phyloP scores from a whole-genome alignment of 306 rosid species.

The Fagus crenata region DNA sequence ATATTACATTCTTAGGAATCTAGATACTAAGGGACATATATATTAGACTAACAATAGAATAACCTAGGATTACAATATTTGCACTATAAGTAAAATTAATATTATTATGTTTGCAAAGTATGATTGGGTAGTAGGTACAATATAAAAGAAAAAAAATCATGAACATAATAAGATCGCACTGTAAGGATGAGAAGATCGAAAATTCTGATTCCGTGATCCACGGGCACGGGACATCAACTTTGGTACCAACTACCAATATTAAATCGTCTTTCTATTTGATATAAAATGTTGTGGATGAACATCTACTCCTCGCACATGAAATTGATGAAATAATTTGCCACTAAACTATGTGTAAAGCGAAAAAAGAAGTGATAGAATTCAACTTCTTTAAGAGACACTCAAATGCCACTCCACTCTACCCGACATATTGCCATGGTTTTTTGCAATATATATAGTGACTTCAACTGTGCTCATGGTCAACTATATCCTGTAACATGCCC shows the following conservation, averaged over 20 bases:
- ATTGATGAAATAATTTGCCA: neutral
- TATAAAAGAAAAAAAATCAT: too few species aligned
- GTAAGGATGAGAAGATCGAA: neutral
- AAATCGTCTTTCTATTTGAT: neutral
- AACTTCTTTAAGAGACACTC: neutral
- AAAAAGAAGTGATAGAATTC: neutral
- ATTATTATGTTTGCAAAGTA: too few species aligned
- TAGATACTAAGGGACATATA: too few species aligned
- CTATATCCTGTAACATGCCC: neutral
- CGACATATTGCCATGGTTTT: neutral
- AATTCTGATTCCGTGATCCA: neutral
- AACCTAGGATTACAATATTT: too few species aligned
- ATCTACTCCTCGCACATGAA: neutral
- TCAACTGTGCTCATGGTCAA: neutral
- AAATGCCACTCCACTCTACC: conserved; percentile 3
- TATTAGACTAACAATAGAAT: too few species aligned
- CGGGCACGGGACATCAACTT: neutral
- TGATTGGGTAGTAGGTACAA: too few species aligned
- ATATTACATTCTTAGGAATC: too few species aligned
- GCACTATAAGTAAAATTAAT: too few species aligned
- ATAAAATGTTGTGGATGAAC: neutral
- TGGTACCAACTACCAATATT: neutral
- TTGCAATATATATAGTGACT: neutral
- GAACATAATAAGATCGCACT: too few species aligned
- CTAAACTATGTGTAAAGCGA: neutral